phyloP scores from a whole-genome alignment of 106 monocot species.

The Apostasia ramifera region DNA sequence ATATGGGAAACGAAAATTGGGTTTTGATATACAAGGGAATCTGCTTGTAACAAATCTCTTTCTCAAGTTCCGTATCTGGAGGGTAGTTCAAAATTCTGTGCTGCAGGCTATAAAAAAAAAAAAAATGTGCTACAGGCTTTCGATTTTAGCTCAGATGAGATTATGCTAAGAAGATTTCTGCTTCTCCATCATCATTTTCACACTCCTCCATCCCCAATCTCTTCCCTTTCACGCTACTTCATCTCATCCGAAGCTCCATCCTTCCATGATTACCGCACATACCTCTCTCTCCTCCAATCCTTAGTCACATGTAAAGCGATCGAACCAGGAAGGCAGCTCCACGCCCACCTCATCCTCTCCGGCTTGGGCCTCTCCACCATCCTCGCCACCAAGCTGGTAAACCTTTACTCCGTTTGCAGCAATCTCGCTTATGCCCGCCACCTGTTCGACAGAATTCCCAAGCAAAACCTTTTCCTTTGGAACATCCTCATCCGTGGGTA shows the following conservation, averaged over 20 bases:
- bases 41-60: too few relatives aligned
- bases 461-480: constrained; percentile 49
- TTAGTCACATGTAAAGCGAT: constrained; percentile 26
- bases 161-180: background rate
- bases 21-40: too few relatives aligned
- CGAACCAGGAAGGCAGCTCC: constrained; percentile 49
- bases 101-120: too few relatives aligned
- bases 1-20: too few relatives aligned
- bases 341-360: constrained; percentile 54
- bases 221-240: background rate
- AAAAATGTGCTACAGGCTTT: too few relatives aligned
- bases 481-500: constrained; percentile 68
- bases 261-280: constrained; percentile 9
- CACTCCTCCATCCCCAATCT: background rate
- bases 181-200: background rate
- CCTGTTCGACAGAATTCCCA: constrained; percentile 54
- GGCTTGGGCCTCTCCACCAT: constrained; percentile 35
- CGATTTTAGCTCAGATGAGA: background rate
- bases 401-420: constrained; percentile 34
- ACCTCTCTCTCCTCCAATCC: constrained; percentile 38
- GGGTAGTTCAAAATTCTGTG: too few relatives aligned
- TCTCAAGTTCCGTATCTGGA: too few relatives aligned
- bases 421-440: constrained; percentile 24
- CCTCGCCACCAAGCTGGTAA: constrained; percentile 48
- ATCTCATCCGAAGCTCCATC: background rate